A percentile compares a stretch with the other conserved stretches of the same genome.
These are phyloP conservation scores for Blastocystis sp. DNA, from an alignment of 352 stramenopile species.

Conservation along the genomic window DNA sequence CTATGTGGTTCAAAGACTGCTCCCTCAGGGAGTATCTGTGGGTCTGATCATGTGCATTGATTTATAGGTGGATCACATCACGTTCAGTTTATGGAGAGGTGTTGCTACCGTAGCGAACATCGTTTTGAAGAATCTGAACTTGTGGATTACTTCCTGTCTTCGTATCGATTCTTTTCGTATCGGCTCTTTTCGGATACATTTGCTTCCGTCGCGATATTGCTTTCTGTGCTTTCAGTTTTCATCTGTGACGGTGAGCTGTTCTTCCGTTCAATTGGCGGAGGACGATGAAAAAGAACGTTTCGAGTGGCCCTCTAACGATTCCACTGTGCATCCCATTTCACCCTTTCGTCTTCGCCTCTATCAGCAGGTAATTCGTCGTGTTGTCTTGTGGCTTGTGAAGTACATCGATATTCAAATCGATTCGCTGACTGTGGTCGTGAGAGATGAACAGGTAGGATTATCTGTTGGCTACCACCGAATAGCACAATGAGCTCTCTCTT, in stretches of 20 bases:
- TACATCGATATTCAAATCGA: neutral
- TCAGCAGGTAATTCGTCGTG: neutral
- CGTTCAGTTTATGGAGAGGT: neutral
- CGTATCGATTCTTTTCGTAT: neutral
- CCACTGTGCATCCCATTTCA: too few relatives aligned
- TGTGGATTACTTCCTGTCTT: neutral
- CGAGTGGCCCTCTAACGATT: too few relatives aligned
- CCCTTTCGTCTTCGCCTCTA: neutral
- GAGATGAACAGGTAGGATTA: neutral
- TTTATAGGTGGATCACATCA: neutral
- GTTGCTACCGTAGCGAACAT: neutral
- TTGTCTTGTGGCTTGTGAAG: neutral
- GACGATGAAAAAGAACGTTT: too few relatives aligned
- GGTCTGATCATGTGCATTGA: neutral
- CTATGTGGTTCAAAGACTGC: neutral
- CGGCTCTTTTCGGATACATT: neutral
- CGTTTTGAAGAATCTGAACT: neutral
- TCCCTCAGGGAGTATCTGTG: neutral
- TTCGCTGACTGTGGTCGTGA: neutral
- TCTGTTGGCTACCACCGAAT: neutral
- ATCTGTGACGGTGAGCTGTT: neutral
- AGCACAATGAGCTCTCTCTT: neutral
- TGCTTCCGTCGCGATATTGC: conserved; percentile 1
- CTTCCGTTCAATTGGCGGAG: too few relatives aligned
- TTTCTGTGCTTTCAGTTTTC: neutral